phyloP scores from a whole-genome alignment of 139 green algal genomes.

The Nannochloris sp. region DNA sequence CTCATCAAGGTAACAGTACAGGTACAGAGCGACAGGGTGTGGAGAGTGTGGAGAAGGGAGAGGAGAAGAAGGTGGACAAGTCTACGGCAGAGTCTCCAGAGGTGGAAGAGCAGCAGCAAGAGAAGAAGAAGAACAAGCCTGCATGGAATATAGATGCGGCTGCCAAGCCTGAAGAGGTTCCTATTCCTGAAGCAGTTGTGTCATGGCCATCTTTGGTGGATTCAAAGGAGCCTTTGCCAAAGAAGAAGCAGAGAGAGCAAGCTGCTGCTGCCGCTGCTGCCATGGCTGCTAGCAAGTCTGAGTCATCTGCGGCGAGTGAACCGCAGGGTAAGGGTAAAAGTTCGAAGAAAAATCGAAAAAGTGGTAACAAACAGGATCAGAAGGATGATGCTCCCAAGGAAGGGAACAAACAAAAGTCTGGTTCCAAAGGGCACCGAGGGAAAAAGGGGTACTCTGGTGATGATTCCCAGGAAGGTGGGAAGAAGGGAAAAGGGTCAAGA shows the following conservation, averaged over 20 bases:
- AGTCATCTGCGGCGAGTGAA: not conserved
- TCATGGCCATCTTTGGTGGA: conserved; percentile 71
- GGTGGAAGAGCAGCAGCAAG: not conserved
- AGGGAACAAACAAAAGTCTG: no score
- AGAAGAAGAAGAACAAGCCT: conserved; percentile 34
- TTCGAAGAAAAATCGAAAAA: not conserved
- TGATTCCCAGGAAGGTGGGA: not conserved
- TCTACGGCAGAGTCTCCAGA: not conserved
- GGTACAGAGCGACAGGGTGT: no score
- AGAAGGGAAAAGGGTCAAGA: not conserved
- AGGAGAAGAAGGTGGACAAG: no score
- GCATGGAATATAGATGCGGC: conserved; percentile 58
- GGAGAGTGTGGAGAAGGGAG: no score
- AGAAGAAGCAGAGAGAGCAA: conserved; percentile 39
- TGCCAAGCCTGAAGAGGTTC: not conserved
- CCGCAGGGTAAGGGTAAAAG: not conserved
- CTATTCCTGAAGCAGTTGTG: not conserved
- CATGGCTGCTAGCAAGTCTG: not conserved
- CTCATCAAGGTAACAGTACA: no score
- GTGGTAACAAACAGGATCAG: no score
- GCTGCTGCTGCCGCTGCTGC: conserved; percentile 6
- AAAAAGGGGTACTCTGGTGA: not conserved
- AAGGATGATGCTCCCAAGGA: no score
- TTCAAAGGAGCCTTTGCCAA: conserved; percentile 58
- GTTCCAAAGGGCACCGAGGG: not conserved